Evolutionary conservation across 1,284 basidiomycete genomes (phyloP), one percentile per base, ranked within the genome.

Genomic region (Sutorius eximius): DNA sequence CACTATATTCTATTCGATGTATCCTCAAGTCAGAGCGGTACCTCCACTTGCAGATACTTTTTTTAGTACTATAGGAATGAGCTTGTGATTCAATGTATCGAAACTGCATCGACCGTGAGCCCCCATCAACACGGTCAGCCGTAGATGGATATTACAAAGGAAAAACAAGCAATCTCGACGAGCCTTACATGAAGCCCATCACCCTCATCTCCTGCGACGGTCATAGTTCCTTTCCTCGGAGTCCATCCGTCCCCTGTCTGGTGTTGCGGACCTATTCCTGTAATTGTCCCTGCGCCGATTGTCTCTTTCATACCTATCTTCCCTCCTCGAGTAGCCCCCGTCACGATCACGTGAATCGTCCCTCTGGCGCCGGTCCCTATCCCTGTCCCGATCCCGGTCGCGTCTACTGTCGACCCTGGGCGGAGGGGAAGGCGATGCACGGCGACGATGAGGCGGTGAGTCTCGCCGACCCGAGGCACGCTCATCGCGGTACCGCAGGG

Each of bases 401-500:
- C 59, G 63, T 24, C 55, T 57, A 45, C 53, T 36, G 34, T 59
- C 58, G 13, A 63, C 61, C 34, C 60, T 67, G 5, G 48, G 58
- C 9, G 53, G 58, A 15, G 58, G 70, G 32, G 59, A 64, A 15
- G 57, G 66, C 16, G 71, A 67, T 4, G 40, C 53, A 33, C 54
- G 58, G 7, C 65, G 61, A 34, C 57, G 63, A 30, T 46, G 69
- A 38, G 70, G 71, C 1, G 74, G 74, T 4, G 72, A 68, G 45
- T 72, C 71, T 11, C 62, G 66, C 51, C 63, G 58, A 22, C 62
- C 45, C 30, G 63, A 61, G 20, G 45, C 30, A 22, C 69, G 72
- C 11, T 70, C 68, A 12, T 69, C 66, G 16, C 69, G 63, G 45
- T 68, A 64, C 41, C 71, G 70, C 1, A 73, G 71, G 5, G 71